phyloP scores from a whole-genome alignment of 495 filamentous ascomycete genomes.

The Penicillium argentinense region DNA sequence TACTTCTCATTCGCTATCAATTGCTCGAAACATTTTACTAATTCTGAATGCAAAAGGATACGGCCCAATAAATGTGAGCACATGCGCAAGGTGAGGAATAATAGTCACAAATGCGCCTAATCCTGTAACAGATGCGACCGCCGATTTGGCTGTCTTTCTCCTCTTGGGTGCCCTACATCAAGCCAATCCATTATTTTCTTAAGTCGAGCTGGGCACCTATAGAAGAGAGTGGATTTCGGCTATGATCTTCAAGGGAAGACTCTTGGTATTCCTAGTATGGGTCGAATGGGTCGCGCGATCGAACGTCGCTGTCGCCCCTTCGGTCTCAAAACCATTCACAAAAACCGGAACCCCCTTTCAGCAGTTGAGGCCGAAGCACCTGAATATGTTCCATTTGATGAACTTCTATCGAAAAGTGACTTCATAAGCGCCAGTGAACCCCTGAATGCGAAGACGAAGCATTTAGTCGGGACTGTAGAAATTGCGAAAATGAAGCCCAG shows the following conservation, averaged over 20 bases:
- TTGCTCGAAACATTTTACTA: too few species aligned
- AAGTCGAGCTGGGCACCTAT: conserved; percentile 49
- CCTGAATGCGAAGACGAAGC: conserved; percentile 53
- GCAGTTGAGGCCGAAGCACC: conserved; percentile 47
- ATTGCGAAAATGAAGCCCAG: conserved; percentile 59
- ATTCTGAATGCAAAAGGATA: too few species aligned
- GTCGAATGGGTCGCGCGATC: conserved; percentile 60
- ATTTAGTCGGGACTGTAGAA: conserved; percentile 47
- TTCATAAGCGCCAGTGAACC: conserved; percentile 63
- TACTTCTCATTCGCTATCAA: too few species aligned
- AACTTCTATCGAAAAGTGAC: conserved; percentile 54
- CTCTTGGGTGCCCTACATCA: conserved; percentile 62
- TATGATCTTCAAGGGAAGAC: conserved; percentile 55
- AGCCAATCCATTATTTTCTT: conserved; percentile 34
- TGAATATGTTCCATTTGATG: conserved; percentile 56
- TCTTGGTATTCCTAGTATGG: conserved; percentile 70
- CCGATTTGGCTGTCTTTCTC: conserved; percentile 1
- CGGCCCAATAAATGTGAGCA: conserved; percentile 62
- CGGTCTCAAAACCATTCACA: conserved; percentile 55
- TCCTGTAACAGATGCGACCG: conserved; percentile 50
- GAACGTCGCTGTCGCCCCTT: conserved; percentile 37
- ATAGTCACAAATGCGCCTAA: conserved; percentile 64
- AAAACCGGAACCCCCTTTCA: conserved; percentile 42
- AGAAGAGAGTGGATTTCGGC: conserved; percentile 38
- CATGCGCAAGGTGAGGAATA: conserved; percentile 56